Base-by-base conservation (phyloP, 2,329 filamentous ascomycete species). In the Aspergillus luchuensis region DNA sequence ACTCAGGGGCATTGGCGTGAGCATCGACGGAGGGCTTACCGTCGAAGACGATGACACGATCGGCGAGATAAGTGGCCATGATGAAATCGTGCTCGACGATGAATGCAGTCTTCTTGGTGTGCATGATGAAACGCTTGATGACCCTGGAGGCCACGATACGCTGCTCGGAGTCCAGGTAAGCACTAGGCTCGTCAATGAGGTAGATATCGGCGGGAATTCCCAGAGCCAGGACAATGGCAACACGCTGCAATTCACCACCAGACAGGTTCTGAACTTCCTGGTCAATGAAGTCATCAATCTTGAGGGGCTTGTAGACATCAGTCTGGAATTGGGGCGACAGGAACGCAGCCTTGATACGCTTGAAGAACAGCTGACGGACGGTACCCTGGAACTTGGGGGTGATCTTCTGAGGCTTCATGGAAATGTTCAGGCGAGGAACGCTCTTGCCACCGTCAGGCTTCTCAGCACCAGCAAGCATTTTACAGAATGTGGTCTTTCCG, bases 1-100 rank as follows among this genome's bases (percentile, higher is more conserved):
- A 96, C 81, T 99, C 92, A 38, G 96, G 95, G 54, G 84, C 83
- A 78, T 97, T 97, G 68, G 95, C 96, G 68, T 89, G 91, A 57
- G 95, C 87, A 69, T 96, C 84, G 69, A 96, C 85, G 73, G 93
- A 95, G 52, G 96, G 95, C 81, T 96, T 76, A 70, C 96, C 95
- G 74, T 98, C 95, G 73, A 99, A 99, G 73, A 99, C 95, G 73
- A 99, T 99, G 78, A 99, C 95, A 68, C 95, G 91, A 74, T 99
- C 96, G 49, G 95, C 87, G 50, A 90, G 84, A 73, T 90, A 90
- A 47, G 87, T 90, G 43, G 87, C 87, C 93, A 98, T 97, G 82
- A 98, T 97, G 83, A 99, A 98, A 85, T 99, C 95, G 90, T 99
- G 95, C 88, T 99, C 95, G 76, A 99, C 94, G 69, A 99, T 88